phyloP scores from a whole-genome alignment of 345 rosid genomes.

The Citrus sp. region DNA sequence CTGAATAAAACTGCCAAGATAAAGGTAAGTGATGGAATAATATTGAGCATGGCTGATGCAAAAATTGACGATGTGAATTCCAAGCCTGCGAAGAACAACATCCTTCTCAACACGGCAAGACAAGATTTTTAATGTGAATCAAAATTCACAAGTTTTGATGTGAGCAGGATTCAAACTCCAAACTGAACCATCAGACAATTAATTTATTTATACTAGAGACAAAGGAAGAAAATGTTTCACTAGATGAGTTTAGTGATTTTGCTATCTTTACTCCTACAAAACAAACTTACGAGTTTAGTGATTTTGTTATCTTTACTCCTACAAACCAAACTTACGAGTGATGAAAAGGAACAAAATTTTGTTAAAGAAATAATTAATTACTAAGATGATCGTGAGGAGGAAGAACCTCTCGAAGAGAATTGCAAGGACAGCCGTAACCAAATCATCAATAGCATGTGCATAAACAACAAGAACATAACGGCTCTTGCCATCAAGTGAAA shows the following conservation, averaged over 20 bases:
- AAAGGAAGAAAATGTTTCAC: not conserved
- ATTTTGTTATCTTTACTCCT: not conserved
- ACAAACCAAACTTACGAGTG: no score
- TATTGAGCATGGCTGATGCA: slow-evolving; percentile 2
- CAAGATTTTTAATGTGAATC: not conserved
- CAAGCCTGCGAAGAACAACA: not conserved
- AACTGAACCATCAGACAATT: not conserved
- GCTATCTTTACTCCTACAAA: no score
- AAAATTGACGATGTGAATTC: slow-evolving; percentile 4
- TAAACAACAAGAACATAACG: no score
- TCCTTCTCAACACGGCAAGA: not conserved
- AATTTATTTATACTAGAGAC: not conserved
- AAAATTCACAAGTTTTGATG: not conserved
- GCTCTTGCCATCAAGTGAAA: no score
- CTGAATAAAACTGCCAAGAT: slow-evolving; percentile 10
- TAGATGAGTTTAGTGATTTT: not conserved
- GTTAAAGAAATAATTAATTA: no score
- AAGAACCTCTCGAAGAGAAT: no score
- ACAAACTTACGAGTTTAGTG: not conserved
- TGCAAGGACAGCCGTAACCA: no score
- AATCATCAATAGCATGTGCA: no score
- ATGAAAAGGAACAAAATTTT: no score
- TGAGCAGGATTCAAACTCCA: not conserved
- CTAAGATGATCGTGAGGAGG: no score
- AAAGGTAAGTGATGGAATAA: slow-evolving; percentile 11